A percentile compares a stretch with the other conserved stretches of the same genome.
Conservation (phyloP, 164 flowering plant species). For the Umbilicus rupestris region DNA sequence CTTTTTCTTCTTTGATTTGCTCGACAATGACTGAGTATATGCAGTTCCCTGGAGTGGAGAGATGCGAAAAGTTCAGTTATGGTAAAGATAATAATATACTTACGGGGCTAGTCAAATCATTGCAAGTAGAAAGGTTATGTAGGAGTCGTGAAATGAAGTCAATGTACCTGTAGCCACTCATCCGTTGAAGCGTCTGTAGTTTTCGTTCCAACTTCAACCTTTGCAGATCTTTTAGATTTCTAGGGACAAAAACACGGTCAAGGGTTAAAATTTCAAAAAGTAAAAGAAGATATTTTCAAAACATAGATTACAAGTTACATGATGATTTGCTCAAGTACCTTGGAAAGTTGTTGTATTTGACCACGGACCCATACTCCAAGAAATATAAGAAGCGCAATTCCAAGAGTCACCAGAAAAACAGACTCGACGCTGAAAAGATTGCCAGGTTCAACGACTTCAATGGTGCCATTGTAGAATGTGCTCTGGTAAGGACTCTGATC, state of each 20-base stretch:
- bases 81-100: too few relatives aligned
- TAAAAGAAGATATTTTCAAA: background rate
- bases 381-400: constrained; percentile 56
- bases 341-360: constrained; percentile 59
- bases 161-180: constrained; percentile 95
- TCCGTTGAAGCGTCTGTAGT: constrained; percentile 70
- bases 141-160: too few relatives aligned
- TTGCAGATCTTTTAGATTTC: constrained; percentile 84
- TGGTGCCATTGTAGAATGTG: constrained; percentile 84
- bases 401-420: constrained; percentile 74
- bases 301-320: background rate
- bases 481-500: constrained; percentile 67
- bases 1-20: constrained; percentile 79
- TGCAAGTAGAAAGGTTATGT: too few relatives aligned
- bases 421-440: constrained; percentile 71
- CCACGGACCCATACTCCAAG: constrained; percentile 65
- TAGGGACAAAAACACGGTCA: constrained; percentile 10
- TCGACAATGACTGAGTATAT: constrained; percentile 47
- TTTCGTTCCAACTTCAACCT: constrained; percentile 89
- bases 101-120: too few relatives aligned
- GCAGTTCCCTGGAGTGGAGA: constrained; percentile 62
- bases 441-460: constrained; percentile 89
- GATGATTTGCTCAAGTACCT: constrained; percentile 33
- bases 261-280: background rate
- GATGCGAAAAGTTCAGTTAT: constrained; percentile 22